phyloP scores from a whole-genome alignment of 179 eudicot species.

The Spergularia azorica region DNA sequence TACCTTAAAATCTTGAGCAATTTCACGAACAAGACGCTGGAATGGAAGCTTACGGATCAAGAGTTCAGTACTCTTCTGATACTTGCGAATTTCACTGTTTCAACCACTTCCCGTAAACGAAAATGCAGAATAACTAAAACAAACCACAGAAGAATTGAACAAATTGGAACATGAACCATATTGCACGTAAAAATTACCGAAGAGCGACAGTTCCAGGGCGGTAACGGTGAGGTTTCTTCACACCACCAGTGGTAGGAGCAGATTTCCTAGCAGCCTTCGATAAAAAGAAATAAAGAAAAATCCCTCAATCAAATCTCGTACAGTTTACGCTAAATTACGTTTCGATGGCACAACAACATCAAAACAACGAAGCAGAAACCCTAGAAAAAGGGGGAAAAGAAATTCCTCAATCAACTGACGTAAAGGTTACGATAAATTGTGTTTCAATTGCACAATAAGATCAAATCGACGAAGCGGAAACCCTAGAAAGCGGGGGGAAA shows the following conservation, averaged over 20 bases:
- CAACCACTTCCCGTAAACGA: neutral
- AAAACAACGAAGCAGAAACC: neutral
- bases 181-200: slow-evolving; percentile 12
- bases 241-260: slow-evolving; percentile 33
- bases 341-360: neutral
- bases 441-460: no score
- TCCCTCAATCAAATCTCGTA: neutral
- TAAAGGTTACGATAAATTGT: no score
- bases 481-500: neutral
- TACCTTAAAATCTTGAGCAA: slow-evolving; percentile 37
- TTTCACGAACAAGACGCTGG: slow-evolving; percentile 38
- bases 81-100: slow-evolving; percentile 33
- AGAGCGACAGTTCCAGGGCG: slow-evolving; percentile 36
- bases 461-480: neutral
- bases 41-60: slow-evolving; percentile 34
- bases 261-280: slow-evolving; percentile 33
- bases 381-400: neutral
- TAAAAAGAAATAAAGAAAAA: neutral
- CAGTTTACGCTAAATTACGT: neutral
- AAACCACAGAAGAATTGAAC: no score
- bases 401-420: neutral
- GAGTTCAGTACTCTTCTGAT: slow-evolving; percentile 33
- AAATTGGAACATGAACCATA: neutral
- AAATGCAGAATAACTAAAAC: neutral
- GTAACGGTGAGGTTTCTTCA: slow-evolving; percentile 33